A percentile compares a stretch with the other conserved stretches of the same genome.
Evolutionary conservation across 1,139 yeast species (phyloP).

Genomic region (Suhomyces coccinellae): DNA sequence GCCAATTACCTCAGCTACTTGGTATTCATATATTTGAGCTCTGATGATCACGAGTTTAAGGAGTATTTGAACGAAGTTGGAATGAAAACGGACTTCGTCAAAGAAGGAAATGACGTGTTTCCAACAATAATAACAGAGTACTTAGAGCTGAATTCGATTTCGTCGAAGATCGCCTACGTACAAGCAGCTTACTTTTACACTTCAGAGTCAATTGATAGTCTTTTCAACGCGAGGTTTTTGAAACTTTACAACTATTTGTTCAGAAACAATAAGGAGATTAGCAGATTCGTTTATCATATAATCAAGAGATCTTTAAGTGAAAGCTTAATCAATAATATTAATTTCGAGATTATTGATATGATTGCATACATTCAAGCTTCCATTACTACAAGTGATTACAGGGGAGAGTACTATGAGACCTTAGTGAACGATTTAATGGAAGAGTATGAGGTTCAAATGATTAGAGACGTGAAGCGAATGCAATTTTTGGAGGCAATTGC

Average conservation of each 20-base stretch:
- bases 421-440: slow-evolving; percentile 15
- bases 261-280: slow-evolving; percentile 32
- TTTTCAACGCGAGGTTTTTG: slow-evolving; percentile 54
- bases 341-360: slow-evolving; percentile 29
- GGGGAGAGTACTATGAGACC: slow-evolving; percentile 17
- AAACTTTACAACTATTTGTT: slow-evolving; percentile 48
- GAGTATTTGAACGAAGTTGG: slow-evolving; percentile 49
- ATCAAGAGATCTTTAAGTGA: slow-evolving; percentile 42
- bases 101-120: slow-evolving; percentile 37
- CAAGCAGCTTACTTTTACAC: slow-evolving; percentile 57
- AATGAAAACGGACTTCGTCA: slow-evolving; percentile 27
- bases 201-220: slow-evolving; percentile 43
- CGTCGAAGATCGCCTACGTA: slow-evolving; percentile 48
- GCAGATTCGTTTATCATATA: slow-evolving; percentile 49
- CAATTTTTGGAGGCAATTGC: slow-evolving; percentile 9
- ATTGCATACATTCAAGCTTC: slow-evolving; percentile 31
- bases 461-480: slow-evolving; percentile 17
- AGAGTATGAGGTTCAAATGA: slow-evolving; percentile 16
- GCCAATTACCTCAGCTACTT: slow-evolving; percentile 34
- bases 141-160: slow-evolving; percentile 41
- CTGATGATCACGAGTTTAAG: slow-evolving; percentile 49
- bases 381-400: slow-evolving; percentile 23
- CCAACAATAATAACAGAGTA: slow-evolving; percentile 54
- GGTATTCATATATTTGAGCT: slow-evolving; percentile 55
- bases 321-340: slow-evolving; percentile 32